Percentiles rank a stretch among this genome's conserved stretches.
Conservation (phyloP, 2,329 filamentous ascomycete species). For the Cladosporium austrohemisphaericum region DNA sequence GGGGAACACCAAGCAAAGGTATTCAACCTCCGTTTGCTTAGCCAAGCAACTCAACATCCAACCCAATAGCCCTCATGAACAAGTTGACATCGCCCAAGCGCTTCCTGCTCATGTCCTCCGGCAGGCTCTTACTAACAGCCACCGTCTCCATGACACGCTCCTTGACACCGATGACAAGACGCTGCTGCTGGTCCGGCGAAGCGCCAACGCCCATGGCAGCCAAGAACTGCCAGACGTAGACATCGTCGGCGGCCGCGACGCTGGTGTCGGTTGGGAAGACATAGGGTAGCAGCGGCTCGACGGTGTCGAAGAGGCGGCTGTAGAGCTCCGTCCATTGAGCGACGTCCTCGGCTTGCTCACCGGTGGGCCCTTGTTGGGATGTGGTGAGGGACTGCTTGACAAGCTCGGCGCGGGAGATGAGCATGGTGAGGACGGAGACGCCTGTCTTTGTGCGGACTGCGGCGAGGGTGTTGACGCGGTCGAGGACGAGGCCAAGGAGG, state of each 20-base stretch:
- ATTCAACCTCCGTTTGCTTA: constrained; percentile 26
- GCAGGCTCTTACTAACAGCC: constrained; percentile 79
- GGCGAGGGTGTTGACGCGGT: constrained; percentile 75
- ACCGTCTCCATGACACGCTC: constrained; percentile 97
- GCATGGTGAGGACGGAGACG: constrained; percentile 84
- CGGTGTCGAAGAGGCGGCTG: constrained; percentile 77
- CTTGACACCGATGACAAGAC: constrained; percentile 92
- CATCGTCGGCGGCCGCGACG: constrained; percentile 65
- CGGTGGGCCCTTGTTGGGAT: constrained; percentile 57
- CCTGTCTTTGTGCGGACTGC: constrained; percentile 85
- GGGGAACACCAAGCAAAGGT: neutral
- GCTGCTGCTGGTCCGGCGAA: constrained; percentile 89
- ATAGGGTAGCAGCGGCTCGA: constrained; percentile 77
- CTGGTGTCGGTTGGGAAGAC: constrained; percentile 92
- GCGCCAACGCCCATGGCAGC: constrained; percentile 93
- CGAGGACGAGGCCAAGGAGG: constrained; percentile 77
- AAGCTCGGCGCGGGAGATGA: constrained; percentile 89
- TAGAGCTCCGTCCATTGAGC: constrained; percentile 80
- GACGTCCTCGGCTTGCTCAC: constrained; percentile 55
- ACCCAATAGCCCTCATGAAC: constrained; percentile 97
- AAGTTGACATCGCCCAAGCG: constrained; percentile 90
- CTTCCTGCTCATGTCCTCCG: constrained; percentile 76
- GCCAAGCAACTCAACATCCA: constrained; percentile 80
- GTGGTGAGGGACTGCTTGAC: constrained; percentile 77
- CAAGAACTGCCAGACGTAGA: constrained; percentile 97